Percentiles rank a stretch among this genome's conserved stretches.
Evolutionary conservation across 305 asterid genomes (phyloP).

Genomic region (Petunia hybrid): DNA sequence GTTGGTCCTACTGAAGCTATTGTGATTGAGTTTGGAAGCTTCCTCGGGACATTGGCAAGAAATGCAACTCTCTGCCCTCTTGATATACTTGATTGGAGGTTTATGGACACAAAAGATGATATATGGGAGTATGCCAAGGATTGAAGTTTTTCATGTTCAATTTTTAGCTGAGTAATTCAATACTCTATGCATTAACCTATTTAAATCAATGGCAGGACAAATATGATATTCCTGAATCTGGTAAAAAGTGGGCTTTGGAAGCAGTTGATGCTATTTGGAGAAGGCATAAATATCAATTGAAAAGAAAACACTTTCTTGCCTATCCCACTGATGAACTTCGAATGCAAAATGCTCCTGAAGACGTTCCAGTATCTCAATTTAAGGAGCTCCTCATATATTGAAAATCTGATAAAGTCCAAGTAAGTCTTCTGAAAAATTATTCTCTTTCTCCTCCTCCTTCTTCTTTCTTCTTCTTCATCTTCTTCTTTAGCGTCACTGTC

Average conservation of each 20-base stretch:
- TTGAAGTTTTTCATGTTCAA: not conserved
- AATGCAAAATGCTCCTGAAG: not conserved
- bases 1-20: too few relatives aligned
- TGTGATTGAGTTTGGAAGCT: not conserved
- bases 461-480: too few relatives aligned
- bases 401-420: not conserved
- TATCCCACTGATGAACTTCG: not conserved
- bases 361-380: not conserved
- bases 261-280: not conserved
- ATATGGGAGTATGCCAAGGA: not conserved
- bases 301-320: not conserved
- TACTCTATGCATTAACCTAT: not conserved
- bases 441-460: too few relatives aligned
- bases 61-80: not conserved
- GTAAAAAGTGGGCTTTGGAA: not conserved
- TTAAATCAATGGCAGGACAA: not conserved
- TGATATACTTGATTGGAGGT: not conserved
- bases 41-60: too few relatives aligned
- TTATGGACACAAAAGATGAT: not conserved
- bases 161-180: not conserved
- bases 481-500: too few relatives aligned
- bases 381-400: not conserved
- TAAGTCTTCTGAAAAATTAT: too few relatives aligned
- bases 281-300: not conserved
- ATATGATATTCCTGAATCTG: not conserved